Evolutionary conservation across 208 protist genomes (phyloP), one percentile per base, ranked within the genome.

Genomic region (Blastocrithidia nonstop): DNA sequence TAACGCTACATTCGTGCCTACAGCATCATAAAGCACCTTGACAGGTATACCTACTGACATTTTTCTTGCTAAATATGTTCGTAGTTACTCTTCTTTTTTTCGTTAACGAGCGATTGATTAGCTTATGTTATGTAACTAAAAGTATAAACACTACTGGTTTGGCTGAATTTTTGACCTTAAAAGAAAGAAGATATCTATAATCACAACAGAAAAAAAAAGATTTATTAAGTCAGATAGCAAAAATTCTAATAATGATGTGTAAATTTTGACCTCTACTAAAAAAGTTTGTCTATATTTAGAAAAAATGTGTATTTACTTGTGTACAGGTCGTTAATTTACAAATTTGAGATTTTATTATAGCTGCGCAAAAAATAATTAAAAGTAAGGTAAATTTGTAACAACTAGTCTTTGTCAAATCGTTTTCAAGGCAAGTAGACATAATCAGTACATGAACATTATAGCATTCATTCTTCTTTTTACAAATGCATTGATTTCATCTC

Each of bases 1-100:
- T 28, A 96, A 51, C 4, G 88, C 88, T 6, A 97, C 65, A 13
- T 71, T 66, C 11, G 83, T 80, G 42, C 84, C 80, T 16, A 90
- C 59, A 3, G 89, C 74, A 61, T 97, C 92, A 42, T 84, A 88
- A 16, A 97, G 71, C 27, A 97, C 65, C 61, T 96, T 97, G 13
- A 97, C 53, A 16, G 88, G 88, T 32, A 96, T 85, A 39, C 77
- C 82, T 16, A 57, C 47, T 6, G 60, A 51, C 60, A 66, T 66
- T 6, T 20, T 57, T 23, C 20, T 35, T 8, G 6, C 3, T 40
- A 25, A 36, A 8, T 23, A 26, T 38, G 25, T 11, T 11, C 9
- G 29, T 26, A 50, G 31, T 13, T 33, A 19, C 29, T 23, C 19
- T 31, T 26, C 35, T 29, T 25, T 16, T 6, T 38, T 46, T 3